phyloP scores from a whole-genome alignment of 2,329 filamentous ascomycete genomes.

The Penicillium sp. region DNA sequence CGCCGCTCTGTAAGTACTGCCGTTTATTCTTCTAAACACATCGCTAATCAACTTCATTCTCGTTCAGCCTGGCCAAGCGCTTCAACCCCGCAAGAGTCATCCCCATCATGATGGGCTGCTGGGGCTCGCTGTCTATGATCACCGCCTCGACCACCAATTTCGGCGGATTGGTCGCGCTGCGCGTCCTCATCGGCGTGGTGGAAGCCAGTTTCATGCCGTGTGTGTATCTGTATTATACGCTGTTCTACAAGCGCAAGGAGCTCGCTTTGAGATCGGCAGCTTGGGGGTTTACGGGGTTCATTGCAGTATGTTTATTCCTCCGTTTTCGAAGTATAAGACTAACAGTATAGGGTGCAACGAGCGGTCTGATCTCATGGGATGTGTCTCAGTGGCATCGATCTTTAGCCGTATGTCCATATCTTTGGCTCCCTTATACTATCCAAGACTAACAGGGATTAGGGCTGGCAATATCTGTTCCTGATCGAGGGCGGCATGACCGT shows the following conservation, averaged over 20 bases:
- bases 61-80: slow-evolving; percentile 32
- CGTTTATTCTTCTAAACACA: background rate
- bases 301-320: background rate
- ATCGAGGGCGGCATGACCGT: slow-evolving; percentile 13
- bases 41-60: slow-evolving; percentile 25
- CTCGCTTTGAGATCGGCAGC: slow-evolving; percentile 44
- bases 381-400: slow-evolving; percentile 12
- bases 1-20: slow-evolving; percentile 4
- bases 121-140: slow-evolving; percentile 22
- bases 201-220: slow-evolving; percentile 24
- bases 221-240: slow-evolving; percentile 52
- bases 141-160: slow-evolving; percentile 12
- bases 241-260: slow-evolving; percentile 42
- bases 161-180: slow-evolving; percentile 10
- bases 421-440: background rate
- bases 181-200: slow-evolving; percentile 20
- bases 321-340: background rate
- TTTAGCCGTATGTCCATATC: background rate
- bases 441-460: background rate
- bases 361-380: slow-evolving; percentile 32
- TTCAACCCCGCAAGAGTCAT: slow-evolving; percentile 10
- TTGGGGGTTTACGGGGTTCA: slow-evolving; percentile 44
- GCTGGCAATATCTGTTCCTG: slow-evolving; percentile 13
- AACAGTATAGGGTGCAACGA: slow-evolving; percentile 25
- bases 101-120: slow-evolving; percentile 16